Evolutionary conservation across 2,329 filamentous ascomycete genomes (phyloP).

Genomic region (Chaetomiaceae sp.): DNA sequence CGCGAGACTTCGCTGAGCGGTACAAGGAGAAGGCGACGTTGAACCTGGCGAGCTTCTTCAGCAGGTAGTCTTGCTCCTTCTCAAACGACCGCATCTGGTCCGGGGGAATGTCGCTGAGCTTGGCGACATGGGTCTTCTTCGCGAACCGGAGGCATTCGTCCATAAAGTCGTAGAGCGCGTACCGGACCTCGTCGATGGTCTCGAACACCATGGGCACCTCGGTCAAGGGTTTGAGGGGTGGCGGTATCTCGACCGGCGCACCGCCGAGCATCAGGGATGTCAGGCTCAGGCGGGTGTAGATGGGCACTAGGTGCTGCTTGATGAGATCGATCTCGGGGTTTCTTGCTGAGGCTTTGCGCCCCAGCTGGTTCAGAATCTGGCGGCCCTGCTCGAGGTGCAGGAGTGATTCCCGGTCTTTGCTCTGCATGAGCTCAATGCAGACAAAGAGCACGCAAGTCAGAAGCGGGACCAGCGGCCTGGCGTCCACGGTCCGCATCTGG

Average conservation of each 20-base stretch:
- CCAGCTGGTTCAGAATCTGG: conserved; percentile 37
- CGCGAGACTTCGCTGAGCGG: conserved; percentile 24
- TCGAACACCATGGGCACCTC: conserved; percentile 35
- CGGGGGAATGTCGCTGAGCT: conserved; percentile 28
- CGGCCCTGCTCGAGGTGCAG: conserved; percentile 43
- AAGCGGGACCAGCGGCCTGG: conserved; percentile 34
- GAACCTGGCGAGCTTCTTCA: conserved; percentile 31
- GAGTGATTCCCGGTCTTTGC: conserved; percentile 43
- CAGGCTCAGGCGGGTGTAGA: conserved; percentile 41
- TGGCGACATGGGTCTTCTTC: conserved; percentile 26
- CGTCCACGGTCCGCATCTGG: conserved; percentile 32
- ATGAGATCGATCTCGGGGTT: conserved; percentile 36
- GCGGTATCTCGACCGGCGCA: conserved; percentile 35
- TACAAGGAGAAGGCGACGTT: conserved; percentile 32
- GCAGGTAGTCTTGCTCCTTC: conserved; percentile 32
- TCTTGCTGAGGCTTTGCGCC: conserved; percentile 23
- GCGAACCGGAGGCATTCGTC: conserved; percentile 39
- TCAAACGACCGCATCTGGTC: conserved; percentile 29
- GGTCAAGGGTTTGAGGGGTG: conserved; percentile 31
- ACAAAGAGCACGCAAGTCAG: conserved; percentile 47
- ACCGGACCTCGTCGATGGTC: conserved; percentile 30
- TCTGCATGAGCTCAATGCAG: conserved; percentile 51
- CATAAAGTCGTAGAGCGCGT: conserved; percentile 36
- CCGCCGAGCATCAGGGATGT: conserved; percentile 40
- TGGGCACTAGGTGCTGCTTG: conserved; percentile 39